phyloP scores from a whole-genome alignment of 2,329 filamentous ascomycete species.

The Sclerotinia nivalis region DNA sequence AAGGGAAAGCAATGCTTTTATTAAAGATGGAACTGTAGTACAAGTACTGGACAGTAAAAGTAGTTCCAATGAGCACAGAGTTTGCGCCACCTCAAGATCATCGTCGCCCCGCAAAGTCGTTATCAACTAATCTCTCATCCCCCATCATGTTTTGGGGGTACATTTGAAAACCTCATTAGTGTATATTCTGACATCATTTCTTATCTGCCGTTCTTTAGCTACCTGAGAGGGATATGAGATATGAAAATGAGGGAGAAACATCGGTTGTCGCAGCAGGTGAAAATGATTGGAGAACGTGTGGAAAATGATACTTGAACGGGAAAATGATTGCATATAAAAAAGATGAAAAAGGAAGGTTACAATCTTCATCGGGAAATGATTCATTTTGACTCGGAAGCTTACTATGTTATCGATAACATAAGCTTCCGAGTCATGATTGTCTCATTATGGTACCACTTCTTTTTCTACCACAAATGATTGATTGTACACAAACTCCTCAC shows the following conservation, averaged over 20 bases:
- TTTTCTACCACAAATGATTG: too few relatives aligned
- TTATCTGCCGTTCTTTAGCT: not conserved
- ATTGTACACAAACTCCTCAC: too few relatives aligned
- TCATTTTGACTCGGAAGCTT: not conserved
- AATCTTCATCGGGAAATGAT: not conserved
- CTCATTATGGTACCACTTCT: too few relatives aligned
- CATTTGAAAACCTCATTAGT: not conserved
- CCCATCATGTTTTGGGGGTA: not conserved
- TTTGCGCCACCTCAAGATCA: not conserved
- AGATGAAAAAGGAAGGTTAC: conserved; percentile 3
- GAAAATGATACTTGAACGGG: not conserved
- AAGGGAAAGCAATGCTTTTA: not conserved
- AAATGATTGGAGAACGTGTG: not conserved
- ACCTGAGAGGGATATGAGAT: not conserved
- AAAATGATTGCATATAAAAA: not conserved
- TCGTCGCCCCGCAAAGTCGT: not conserved
- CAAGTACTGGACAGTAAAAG: not conserved
- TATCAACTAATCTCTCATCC: not conserved
- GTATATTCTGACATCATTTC: not conserved
- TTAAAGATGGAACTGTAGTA: not conserved
- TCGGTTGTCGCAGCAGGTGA: not conserved
- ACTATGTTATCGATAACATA: not conserved
- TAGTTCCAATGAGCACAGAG: too few relatives aligned
- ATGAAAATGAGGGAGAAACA: not conserved
- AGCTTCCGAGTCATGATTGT: too few relatives aligned